Evolutionary conservation across 176 grass and related monocot genomes (phyloP).

Genomic region (Oryza longistaminata): DNA sequence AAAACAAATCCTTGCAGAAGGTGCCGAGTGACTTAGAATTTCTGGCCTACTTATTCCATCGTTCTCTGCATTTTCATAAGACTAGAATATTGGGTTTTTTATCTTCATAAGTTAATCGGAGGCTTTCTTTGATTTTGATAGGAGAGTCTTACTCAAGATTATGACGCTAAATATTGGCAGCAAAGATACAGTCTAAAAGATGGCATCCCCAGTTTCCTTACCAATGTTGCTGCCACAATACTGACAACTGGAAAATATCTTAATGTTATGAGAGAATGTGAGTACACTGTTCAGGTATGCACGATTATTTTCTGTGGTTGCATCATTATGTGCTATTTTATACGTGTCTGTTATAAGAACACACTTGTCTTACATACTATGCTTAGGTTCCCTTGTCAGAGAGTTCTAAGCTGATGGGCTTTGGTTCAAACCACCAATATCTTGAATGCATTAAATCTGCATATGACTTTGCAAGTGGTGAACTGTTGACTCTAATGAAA

Average conservation of each 20-base stretch:
- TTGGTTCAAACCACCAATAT: slow-evolving; percentile 92
- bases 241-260: slow-evolving; percentile 96
- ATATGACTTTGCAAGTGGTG: slow-evolving; percentile 96
- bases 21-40: slow-evolving; percentile 43
- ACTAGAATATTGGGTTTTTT: not conserved
- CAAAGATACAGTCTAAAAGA: slow-evolving; percentile 94
- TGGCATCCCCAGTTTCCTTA: slow-evolving; percentile 91
- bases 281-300: slow-evolving; percentile 85
- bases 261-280: slow-evolving; percentile 99
- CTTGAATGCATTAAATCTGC: slow-evolving; percentile 98
- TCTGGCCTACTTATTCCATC: slow-evolving; percentile 7
- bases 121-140: slow-evolving; percentile 39
- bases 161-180: slow-evolving; percentile 95
- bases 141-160: slow-evolving; percentile 95
- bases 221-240: slow-evolving; percentile 85
- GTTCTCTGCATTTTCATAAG: slow-evolving; percentile 33
- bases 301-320: not conserved
- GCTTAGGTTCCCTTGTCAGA: slow-evolving; percentile 86
- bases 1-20: slow-evolving; percentile 98
- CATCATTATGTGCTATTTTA: not conserved
- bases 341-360: not conserved
- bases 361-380: slow-evolving; percentile 37
- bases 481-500: slow-evolving; percentile 91
- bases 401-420: slow-evolving; percentile 90
- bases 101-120: slow-evolving; percentile 23